Percentiles rank a stretch among this genome's conserved stretches.
phyloP scores from a whole-genome alignment of 129 eudicot genomes.

The Pulicaria dysenterica region DNA sequence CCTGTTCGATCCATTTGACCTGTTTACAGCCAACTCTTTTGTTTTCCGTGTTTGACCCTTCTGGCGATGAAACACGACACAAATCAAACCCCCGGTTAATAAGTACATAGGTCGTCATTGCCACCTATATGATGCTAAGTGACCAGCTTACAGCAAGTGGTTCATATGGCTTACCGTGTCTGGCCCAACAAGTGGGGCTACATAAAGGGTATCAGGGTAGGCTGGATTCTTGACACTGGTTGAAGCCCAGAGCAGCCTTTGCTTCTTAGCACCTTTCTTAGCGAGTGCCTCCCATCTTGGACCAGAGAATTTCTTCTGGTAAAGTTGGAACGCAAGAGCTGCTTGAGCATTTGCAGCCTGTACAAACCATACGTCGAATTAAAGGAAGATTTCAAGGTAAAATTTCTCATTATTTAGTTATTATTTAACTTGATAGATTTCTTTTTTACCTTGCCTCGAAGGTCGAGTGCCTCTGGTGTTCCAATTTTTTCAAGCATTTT shows the following conservation, averaged over 20 bases:
- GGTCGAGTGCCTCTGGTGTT: slow-evolving; percentile 96
- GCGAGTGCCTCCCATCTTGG: slow-evolving; percentile 99
- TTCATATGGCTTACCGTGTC: slow-evolving; percentile 70
- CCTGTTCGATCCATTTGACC: not conserved
- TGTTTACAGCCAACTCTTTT: not conserved
- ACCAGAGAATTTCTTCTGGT: slow-evolving; percentile 98
- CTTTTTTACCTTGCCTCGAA: slow-evolving; percentile 84
- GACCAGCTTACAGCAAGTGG: not conserved
- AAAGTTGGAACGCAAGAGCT: slow-evolving; percentile 88
- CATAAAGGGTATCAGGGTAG: slow-evolving; percentile 93
- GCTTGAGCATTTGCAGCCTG: slow-evolving; percentile 99
- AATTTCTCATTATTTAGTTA: not conserved
- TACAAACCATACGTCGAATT: not conserved
- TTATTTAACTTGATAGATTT: not conserved
- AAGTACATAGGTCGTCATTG: not conserved
- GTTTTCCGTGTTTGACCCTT: not conserved
- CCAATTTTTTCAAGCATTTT: slow-evolving; percentile 98
- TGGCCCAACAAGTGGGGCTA: slow-evolving; percentile 96
- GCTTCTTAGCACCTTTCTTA: slow-evolving; percentile 99
- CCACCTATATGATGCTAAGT: not conserved
- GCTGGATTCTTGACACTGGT: slow-evolving; percentile 99
- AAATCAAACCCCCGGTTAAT: not conserved
- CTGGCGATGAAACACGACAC: not conserved
- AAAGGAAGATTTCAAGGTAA: not conserved
- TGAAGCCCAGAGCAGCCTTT: slow-evolving; percentile 95